Evolutionary conservation across 176 grass and related monocot species (phyloP), one percentile per base, ranked within the genome.

Genomic region (Themeda triandra): DNA sequence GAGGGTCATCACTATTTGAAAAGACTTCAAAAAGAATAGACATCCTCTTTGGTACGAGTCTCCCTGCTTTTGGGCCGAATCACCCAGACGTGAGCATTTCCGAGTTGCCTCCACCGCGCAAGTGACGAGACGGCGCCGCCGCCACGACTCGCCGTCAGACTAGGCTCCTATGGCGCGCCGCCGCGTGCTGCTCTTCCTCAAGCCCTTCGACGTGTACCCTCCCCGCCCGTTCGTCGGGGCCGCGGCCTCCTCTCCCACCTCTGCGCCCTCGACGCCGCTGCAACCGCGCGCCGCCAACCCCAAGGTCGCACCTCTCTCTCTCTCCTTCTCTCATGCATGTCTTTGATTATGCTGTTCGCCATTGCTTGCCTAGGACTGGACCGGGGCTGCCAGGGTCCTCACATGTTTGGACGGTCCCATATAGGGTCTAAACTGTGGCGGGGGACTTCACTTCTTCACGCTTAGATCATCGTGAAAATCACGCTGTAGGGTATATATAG

Each of bases 131-230:
- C 69, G 46, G 32, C 46, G 42, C 24, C 18, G 30, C 28, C 36
- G 23, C 29, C 13, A 32, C 65, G 12, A 17, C 49, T 13, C 21
- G 49, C 59, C 29, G 32, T 6, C 1, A 27, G 37, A 3, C 71
- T 18, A 64, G 2, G n/a, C 31, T 74, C 68, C 66, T 21, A 94
- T 95, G 93, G 85, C 90, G 54, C 88, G 69, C 75, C 93, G 90
- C 56, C 82, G 90, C 28, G 87, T 92, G 36, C 90, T 95, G 13
- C 93, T 95, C 82, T 82, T 90, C 75, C 78, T 95, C 82, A 92
- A 90, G 88, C 90, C 93, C 60, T 89, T 95, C 65, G 90, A 95
- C 40, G 87, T 90, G 13, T 95, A 81, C 81, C 93, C 93, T 45
- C 85, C 90, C 12, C 83, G 85, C 10, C 63, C 74, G 27, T 54